phyloP scores from a whole-genome alignment of 2,329 filamentous ascomycete species.

The Keithomyces neogunnii region DNA sequence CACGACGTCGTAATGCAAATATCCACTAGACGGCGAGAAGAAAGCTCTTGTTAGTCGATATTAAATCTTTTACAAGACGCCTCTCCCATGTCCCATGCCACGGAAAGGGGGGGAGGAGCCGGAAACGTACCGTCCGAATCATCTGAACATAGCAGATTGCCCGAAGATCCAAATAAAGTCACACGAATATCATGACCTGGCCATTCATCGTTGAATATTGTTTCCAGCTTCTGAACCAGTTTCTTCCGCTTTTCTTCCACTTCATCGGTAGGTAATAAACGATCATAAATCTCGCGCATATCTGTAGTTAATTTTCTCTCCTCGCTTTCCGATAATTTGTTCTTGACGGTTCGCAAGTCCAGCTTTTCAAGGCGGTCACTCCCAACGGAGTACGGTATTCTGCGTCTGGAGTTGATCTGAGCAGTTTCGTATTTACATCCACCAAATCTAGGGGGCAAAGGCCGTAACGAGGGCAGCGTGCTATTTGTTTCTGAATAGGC shows the following conservation, averaged over 20 bases:
- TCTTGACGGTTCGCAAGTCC: conserved; percentile 64
- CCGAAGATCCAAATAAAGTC: conserved; percentile 95
- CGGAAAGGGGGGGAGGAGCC: no score
- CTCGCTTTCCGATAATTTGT: conserved; percentile 60
- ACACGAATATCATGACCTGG: conserved; percentile 84
- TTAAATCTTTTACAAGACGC: neutral
- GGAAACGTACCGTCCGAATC: conserved; percentile 80
- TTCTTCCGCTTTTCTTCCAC: conserved; percentile 68
- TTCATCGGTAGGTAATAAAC: conserved; percentile 71
- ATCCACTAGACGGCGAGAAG: conserved; percentile 55
- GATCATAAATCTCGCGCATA: conserved; percentile 77
- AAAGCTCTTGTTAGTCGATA: conserved; percentile 7
- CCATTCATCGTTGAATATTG: conserved; percentile 83
- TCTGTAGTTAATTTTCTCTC: conserved; percentile 70
- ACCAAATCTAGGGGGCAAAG: conserved; percentile 48
- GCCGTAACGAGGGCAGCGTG: conserved; percentile 58
- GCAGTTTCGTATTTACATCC: conserved; percentile 86
- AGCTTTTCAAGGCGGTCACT: conserved; percentile 66
- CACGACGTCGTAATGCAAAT: conserved; percentile 93
- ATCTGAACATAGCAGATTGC: conserved; percentile 87
- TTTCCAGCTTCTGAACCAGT: conserved; percentile 81
- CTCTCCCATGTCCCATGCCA: neutral
- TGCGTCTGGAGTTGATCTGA: conserved; percentile 68
- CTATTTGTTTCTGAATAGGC: conserved; percentile 84
- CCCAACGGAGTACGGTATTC: conserved; percentile 90